A percentile compares a stretch with the other conserved stretches of the same genome.
These are phyloP conservation scores for Candida fluviatilis DNA, from an alignment of 805 yeast species.

Conservation along the genomic window DNA sequence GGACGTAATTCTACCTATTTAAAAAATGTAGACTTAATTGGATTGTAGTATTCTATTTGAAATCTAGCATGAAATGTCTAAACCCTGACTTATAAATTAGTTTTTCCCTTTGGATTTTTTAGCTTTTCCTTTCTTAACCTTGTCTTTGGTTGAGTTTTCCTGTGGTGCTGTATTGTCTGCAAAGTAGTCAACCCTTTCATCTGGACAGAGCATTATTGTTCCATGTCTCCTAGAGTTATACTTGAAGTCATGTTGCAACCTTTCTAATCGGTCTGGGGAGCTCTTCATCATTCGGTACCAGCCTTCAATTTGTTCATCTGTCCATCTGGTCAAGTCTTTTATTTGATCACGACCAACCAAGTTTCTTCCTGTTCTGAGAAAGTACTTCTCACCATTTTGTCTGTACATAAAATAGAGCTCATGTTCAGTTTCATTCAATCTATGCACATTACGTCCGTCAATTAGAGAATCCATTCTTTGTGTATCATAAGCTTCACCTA, in stretches of 20 bases:
- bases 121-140: neutral
- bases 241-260: constrained; percentile 60
- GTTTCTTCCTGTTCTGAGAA: constrained; percentile 47
- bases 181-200: constrained; percentile 7
- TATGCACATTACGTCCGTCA: constrained; percentile 46
- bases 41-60: no score
- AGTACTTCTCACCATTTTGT: constrained; percentile 36
- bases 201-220: no score
- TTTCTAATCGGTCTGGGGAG: constrained; percentile 57
- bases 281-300: constrained; percentile 78
- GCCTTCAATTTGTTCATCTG: constrained; percentile 90
- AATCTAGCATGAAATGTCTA: no score
- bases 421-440: neutral
- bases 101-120: neutral
- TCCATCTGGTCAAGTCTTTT: constrained; percentile 57
- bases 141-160: constrained; percentile 1
- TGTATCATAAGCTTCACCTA: constrained; percentile 72
- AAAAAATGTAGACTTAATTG: no score
- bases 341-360: constrained; percentile 48
- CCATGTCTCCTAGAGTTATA: constrained; percentile 20
- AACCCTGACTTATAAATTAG: no score
- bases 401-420: constrained; percentile 52
- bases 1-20: no score
- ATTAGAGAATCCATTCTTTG: constrained; percentile 16
- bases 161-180: constrained; percentile 1